Base-by-base conservation (phyloP, 805 yeast genomes). In the Spathaspora boniae region DNA sequence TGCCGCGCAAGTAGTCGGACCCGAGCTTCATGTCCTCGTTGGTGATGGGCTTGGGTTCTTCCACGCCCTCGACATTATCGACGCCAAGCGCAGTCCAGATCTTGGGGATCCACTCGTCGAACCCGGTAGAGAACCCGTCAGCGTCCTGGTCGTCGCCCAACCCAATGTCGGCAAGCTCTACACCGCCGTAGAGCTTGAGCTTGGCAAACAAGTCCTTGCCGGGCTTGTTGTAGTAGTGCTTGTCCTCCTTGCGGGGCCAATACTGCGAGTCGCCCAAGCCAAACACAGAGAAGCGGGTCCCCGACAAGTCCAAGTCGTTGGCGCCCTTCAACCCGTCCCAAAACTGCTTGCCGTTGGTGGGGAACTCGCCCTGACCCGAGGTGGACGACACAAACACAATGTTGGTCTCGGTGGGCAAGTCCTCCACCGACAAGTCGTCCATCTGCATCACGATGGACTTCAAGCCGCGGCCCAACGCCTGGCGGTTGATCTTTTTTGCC, bases 241-340 rank as follows among this genome's bases (percentile, higher is more conserved):
- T 80, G 65, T 91, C 98, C 62, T 91, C 95, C 60, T 86, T 86
- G 65, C 98, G 78, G 50, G 98, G 98, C 98, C 98, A 91, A 68
- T 91, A 88, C 54, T 77, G 77, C 32, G 86, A 77, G 58, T 83
- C 93, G 53, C 93, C 93, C 53, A 83, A 68, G 51, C 88, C 91
- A 48, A 84, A 84, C 18, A 78, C 82, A 8, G 86, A 72, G 42
- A 65, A 70, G 44, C 70, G 74, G 36, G 78, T 68, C 27, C 68
- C 51, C 4, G 81, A 70, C 41, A 82, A 71, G 53, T 86, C 95
- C 36, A 77, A 60, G 43, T 80, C 84, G 29, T 71, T 68, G n/a
- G 80, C 50, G 34, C 58, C 57, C 60, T 82, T 83, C 45, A 83
- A 54, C 18, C 68, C 76, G 47, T 83, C 91, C 91, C 91, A 84